phyloP scores from a whole-genome alignment of 2,329 filamentous ascomycete species.

The Phyllosticta citriasiana region DNA sequence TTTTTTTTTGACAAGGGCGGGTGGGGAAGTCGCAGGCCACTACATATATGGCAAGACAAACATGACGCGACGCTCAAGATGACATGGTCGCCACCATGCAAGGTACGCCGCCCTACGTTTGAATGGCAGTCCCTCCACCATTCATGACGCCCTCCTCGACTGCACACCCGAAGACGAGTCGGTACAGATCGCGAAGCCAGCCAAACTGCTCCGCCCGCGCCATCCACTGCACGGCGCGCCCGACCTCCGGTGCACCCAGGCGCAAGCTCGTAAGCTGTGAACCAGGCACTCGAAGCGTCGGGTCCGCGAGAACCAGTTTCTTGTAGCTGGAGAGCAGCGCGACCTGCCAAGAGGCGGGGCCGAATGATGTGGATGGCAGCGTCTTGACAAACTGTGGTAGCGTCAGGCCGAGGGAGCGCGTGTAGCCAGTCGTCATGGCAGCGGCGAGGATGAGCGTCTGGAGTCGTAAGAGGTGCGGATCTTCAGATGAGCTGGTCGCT shows the following conservation, averaged over 20 bases:
- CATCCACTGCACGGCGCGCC: constrained; percentile 70
- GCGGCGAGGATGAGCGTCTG: constrained; percentile 76
- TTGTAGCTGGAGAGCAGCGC: constrained; percentile 70
- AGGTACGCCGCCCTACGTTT: background rate
- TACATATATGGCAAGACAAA: background rate
- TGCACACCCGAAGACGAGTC: constrained; percentile 64
- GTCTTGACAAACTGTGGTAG: constrained; percentile 68
- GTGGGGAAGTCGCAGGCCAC: background rate
- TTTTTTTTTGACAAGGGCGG: too few relatives aligned
- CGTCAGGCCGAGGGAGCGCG: constrained; percentile 46
- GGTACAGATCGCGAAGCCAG: constrained; percentile 75
- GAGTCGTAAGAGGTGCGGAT: constrained; percentile 65
- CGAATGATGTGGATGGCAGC: constrained; percentile 69
- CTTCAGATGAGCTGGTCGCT: constrained; percentile 54
- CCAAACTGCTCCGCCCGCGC: constrained; percentile 59
- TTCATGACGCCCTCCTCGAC: background rate
- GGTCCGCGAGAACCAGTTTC: constrained; percentile 65
- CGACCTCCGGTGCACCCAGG: constrained; percentile 56
- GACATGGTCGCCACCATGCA: background rate
- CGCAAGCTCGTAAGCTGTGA: constrained; percentile 45
- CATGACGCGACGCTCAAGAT: background rate
- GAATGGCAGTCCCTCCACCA: background rate
- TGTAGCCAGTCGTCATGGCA: constrained; percentile 74
- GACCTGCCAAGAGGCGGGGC: constrained; percentile 58
- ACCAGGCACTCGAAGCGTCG: constrained; percentile 47